Evolutionary conservation across 2,329 filamentous ascomycete genomes (phyloP).

Genomic region (Sphaerulina populicola): DNA sequence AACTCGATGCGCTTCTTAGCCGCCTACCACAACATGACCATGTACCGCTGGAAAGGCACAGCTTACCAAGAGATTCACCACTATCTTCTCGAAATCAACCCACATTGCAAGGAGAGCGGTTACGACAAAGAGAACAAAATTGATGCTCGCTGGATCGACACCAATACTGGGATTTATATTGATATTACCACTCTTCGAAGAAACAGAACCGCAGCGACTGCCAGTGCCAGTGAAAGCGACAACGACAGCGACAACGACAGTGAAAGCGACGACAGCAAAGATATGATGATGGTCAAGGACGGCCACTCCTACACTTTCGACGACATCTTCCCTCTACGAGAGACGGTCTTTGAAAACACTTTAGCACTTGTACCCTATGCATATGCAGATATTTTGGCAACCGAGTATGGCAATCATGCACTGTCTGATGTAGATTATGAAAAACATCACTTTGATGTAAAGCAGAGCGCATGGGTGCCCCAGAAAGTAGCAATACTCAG

Average conservation of each 20-base stretch:
- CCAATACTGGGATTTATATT: constrained; percentile 51
- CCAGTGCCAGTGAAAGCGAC: constrained; percentile 17
- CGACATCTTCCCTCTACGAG: constrained; percentile 51
- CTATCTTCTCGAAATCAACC: constrained; percentile 54
- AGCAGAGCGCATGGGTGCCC: constrained; percentile 29
- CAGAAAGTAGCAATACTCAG: constrained; percentile 12
- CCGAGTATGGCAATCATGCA: constrained; percentile 48
- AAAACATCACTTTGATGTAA: constrained; percentile 36
- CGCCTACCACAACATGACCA: constrained; percentile 54
- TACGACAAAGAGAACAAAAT: constrained; percentile 49
- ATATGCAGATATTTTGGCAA: constrained; percentile 46
- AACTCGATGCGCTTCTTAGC: constrained; percentile 49
- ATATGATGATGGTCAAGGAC: constrained; percentile 52
- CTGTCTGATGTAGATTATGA: constrained; percentile 43
- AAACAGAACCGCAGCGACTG: constrained; percentile 32
- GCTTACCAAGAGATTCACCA: constrained; percentile 9
- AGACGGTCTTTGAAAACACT: constrained; percentile 47
- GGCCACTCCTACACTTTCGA: constrained; percentile 46
- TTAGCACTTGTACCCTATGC: constrained; percentile 50
- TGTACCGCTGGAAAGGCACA: constrained; percentile 38
- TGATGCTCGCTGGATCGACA: constrained; percentile 55
- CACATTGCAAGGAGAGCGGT: constrained; percentile 43
- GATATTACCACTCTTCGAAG: constrained; percentile 52
- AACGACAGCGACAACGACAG: constrained; percentile 17
- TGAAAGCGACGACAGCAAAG: constrained; percentile 30